Evolutionary conservation across 345 rosid genomes (phyloP).

Genomic region (rapeseed (Brassica napus)): DNA sequence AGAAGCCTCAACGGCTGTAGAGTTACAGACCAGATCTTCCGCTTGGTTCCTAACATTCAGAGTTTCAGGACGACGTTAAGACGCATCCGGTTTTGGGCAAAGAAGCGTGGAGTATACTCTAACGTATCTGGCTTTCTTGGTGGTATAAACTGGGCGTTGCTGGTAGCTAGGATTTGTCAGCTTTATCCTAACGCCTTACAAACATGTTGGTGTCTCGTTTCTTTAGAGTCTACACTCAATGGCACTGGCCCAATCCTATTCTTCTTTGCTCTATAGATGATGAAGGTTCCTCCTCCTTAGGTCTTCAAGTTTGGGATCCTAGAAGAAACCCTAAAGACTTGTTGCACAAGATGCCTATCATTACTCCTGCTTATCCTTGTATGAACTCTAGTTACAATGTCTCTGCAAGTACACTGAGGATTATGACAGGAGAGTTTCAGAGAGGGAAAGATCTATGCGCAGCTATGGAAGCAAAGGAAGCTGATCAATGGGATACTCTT

Average conservation of each 20-base stretch:
- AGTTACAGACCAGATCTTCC: constrained; percentile 96
- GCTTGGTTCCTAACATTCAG: constrained; percentile 93
- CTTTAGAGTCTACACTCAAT: constrained; percentile 85
- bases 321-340: constrained; percentile 80
- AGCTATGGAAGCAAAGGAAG: constrained; percentile 64
- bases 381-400: constrained; percentile 99
- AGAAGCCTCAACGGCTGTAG: constrained; percentile 98
- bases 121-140: constrained; percentile 98
- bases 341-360: constrained; percentile 90
- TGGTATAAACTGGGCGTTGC: constrained; percentile 97
- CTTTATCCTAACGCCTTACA: constrained; percentile 90
- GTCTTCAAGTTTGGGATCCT: constrained; percentile 97
- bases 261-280: constrained; percentile 86
- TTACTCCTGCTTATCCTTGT: constrained; percentile 95
- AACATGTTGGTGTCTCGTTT: constrained; percentile 88
- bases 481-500: constrained; percentile 71
- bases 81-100: constrained; percentile 94
- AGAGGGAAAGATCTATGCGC: constrained; percentile 90
- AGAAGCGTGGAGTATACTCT: constrained; percentile 97
- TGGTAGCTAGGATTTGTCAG: constrained; percentile 97
- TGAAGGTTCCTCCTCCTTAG: constrained; percentile 61
- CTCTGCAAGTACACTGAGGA: constrained; percentile 77
- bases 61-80: constrained; percentile 87
- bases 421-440: constrained; percentile 90
- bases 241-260: constrained; percentile 99